Conservation (phyloP, 176 grass and related monocot genomes). For the Zoysia pacifica region DNA sequence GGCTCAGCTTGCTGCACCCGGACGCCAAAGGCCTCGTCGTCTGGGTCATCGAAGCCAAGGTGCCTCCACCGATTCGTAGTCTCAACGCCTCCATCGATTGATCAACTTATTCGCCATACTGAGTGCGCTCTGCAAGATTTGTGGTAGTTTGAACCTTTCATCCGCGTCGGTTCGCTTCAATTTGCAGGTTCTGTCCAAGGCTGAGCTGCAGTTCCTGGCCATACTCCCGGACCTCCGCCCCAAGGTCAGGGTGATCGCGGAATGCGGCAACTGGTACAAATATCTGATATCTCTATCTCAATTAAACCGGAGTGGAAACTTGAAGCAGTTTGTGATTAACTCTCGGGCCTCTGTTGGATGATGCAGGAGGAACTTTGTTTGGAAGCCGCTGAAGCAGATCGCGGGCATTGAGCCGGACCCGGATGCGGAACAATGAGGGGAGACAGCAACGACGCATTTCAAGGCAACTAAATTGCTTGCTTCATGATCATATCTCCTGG, state of each 20-base stretch:
- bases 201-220: constrained; percentile 85
- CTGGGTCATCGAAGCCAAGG: constrained; percentile 87
- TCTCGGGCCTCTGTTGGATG: background rate
- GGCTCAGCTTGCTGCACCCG: constrained; percentile 80
- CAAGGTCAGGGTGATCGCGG: constrained; percentile 75
- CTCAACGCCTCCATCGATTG: too few relatives aligned
- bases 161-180: background rate
- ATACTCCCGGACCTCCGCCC: constrained; percentile 80
- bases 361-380: constrained; percentile 80
- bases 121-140: background rate
- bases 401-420: constrained; percentile 58
- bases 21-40: constrained; percentile 89
- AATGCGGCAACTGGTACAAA: constrained; percentile 79
- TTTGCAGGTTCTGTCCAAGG: constrained; percentile 83
- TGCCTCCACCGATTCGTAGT: background rate
- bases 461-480: background rate
- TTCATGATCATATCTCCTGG: background rate
- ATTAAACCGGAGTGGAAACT: background rate
- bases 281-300: background rate
- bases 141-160: background rate
- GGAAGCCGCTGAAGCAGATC: constrained; percentile 85
- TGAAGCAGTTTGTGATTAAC: background rate
- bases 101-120: too few relatives aligned
- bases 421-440: constrained; percentile 26
- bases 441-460: background rate